phyloP scores from a whole-genome alignment of 1,284 basidiomycete species.

The Austroboletus rostrupii region DNA sequence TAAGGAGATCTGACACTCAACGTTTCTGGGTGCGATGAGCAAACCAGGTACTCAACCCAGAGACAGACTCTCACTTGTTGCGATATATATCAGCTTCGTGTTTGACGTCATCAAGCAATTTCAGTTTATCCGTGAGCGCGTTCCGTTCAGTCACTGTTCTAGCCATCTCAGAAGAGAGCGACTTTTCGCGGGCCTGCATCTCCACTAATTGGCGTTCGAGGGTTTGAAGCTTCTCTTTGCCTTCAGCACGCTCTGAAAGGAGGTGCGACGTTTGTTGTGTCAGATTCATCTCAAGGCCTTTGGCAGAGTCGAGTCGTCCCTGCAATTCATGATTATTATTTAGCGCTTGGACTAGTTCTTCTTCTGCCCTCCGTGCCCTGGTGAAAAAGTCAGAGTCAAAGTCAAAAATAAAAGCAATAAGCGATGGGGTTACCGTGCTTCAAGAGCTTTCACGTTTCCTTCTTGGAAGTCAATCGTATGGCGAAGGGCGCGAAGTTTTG shows the following conservation, averaged over 20 bases:
- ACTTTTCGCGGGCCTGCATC: conserved; percentile 15
- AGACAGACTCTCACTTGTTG: conserved; percentile 20
- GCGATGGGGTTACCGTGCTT: conserved; percentile 22
- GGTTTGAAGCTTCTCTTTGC: conserved; percentile 13
- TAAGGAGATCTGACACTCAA: conserved; percentile 32
- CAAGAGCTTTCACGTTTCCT: conserved; percentile 20
- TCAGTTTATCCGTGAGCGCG: conserved; percentile 20
- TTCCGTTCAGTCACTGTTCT: conserved; percentile 20
- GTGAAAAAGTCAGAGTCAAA: conserved; percentile 13
- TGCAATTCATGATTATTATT: conserved; percentile 26
- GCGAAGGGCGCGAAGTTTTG: conserved; percentile 27
- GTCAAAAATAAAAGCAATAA: background rate
- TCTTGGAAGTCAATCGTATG: conserved; percentile 32
- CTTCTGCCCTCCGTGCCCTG: conserved; percentile 24
- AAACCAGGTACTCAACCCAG: background rate
- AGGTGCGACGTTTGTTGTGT: conserved; percentile 26
- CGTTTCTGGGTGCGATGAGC: conserved; percentile 11
- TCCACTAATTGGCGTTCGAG: conserved; percentile 19
- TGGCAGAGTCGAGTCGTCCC: conserved; percentile 27
- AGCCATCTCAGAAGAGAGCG: conserved; percentile 15
- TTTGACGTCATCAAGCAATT: conserved; percentile 17
- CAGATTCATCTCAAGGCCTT: conserved; percentile 24
- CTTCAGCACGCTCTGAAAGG: conserved; percentile 26
- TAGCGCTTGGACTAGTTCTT: conserved; percentile 14
- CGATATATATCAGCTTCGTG: conserved; percentile 26